Evolutionary conservation across 1,284 basidiomycete species (phyloP).

Genomic region (Gomphus bonarii): DNA sequence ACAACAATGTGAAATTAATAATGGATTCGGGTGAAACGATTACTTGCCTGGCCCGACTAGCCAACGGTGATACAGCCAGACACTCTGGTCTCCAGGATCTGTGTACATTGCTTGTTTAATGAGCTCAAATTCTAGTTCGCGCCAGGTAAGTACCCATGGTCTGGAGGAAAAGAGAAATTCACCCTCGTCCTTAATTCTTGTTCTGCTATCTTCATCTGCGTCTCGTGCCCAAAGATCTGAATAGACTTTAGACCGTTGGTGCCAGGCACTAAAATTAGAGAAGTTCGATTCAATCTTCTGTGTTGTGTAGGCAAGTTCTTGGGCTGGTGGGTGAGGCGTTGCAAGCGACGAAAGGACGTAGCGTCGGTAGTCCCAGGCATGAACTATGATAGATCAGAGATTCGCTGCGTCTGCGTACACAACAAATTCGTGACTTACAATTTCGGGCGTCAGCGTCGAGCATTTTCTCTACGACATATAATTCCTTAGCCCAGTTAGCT

Average conservation of each 20-base stretch:
- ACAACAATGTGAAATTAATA: neutral
- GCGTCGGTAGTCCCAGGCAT: constrained; percentile 87
- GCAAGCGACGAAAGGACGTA: constrained; percentile 71
- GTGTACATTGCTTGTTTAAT: constrained; percentile 94
- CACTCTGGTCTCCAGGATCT: constrained; percentile 92
- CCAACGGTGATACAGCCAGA: constrained; percentile 98
- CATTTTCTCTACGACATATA: constrained; percentile 83
- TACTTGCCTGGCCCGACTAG: constrained; percentile 66
- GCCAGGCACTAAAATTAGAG: constrained; percentile 99
- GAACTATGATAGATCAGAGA: constrained; percentile 42
- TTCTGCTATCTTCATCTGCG: constrained; percentile 29
- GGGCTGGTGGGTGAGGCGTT: constrained; percentile 35
- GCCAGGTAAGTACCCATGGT: neutral
- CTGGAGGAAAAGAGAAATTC: constrained; percentile 14
- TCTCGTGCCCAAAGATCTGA: constrained; percentile 54
- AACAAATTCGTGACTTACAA: constrained; percentile 53
- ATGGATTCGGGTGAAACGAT: neutral
- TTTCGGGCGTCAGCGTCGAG: constrained; percentile 83
- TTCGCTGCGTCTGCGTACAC: neutral
- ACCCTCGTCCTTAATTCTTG: constrained; percentile 58
- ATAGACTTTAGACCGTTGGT: constrained; percentile 85
- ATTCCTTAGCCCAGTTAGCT: constrained; percentile 71
- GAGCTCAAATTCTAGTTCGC: constrained; percentile 80
- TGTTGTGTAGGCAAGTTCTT: constrained; percentile 76
- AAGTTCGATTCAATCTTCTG: constrained; percentile 92